Conservation (phyloP, 352 stramenopile species). For the Phytophthora sojae region DNA sequence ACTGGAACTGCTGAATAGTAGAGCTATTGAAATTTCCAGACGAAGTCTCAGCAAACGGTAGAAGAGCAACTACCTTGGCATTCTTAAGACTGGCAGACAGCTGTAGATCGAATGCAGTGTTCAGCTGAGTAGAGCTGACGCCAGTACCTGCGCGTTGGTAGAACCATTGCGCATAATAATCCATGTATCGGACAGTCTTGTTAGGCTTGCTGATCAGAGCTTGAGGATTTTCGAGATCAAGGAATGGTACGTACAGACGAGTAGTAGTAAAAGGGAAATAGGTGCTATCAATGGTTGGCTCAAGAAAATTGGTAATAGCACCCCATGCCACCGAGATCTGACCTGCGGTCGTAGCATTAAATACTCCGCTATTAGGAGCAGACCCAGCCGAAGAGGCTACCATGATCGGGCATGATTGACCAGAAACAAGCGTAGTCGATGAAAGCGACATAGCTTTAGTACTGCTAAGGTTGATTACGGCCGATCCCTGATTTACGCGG, state of each 20-base stretch:
- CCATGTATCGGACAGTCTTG: neutral
- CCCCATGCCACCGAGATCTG: slow-evolving; percentile 8
- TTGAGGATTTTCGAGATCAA: neutral
- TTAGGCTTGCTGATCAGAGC: neutral
- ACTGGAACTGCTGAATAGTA: slow-evolving; percentile 10
- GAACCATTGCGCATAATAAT: slow-evolving; percentile 9
- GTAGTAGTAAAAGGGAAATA: slow-evolving; percentile 7
- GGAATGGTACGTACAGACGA: neutral
- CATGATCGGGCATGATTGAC: neutral
- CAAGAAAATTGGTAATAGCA: slow-evolving; percentile 4
- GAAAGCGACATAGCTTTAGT: neutral
- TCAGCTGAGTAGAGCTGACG: neutral
- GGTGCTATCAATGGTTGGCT: slow-evolving; percentile 3
- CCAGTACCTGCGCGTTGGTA: slow-evolving; percentile 3
- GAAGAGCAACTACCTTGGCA: neutral
- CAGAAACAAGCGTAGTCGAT: neutral
- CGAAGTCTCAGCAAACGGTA: slow-evolving; percentile 5
- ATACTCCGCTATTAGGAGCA: neutral
- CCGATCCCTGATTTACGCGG: slow-evolving; percentile 2
- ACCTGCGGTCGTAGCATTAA: slow-evolving; percentile 6
- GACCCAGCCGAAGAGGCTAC: neutral
- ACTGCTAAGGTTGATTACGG: neutral
- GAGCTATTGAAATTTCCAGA: neutral
- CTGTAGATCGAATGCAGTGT: neutral
- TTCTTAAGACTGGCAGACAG: neutral